Evolutionary conservation across 2,329 filamentous ascomycete species (phyloP).

Genomic region (Coleophoma eucalyptorum): DNA sequence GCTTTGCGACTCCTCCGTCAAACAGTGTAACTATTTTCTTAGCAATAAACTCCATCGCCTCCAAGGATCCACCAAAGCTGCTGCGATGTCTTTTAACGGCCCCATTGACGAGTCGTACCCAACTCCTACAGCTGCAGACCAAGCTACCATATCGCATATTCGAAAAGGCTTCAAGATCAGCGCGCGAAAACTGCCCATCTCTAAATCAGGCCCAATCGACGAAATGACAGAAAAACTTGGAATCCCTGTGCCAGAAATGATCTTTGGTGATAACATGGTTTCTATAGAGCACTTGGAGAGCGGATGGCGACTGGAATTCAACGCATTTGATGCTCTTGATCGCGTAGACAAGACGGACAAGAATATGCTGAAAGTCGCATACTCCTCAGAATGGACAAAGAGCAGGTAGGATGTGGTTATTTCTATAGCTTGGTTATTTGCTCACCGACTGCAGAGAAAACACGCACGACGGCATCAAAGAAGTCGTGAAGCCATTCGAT

Average conservation of each 20-base stretch:
- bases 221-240: constrained; percentile 73
- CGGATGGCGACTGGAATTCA: constrained; percentile 79
- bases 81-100: constrained; percentile 26
- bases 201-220: constrained; percentile 88
- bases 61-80: too few species aligned
- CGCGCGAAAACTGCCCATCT: constrained; percentile 89
- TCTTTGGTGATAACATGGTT: constrained; percentile 93
- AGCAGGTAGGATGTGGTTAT: constrained; percentile 25
- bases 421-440: neutral
- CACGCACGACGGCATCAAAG: constrained; percentile 80
- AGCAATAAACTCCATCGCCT: too few species aligned
- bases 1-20: too few species aligned
- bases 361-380: constrained; percentile 88
- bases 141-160: constrained; percentile 51
- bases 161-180: constrained; percentile 70
- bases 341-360: constrained; percentile 89
- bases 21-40: too few species aligned
- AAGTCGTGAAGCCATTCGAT: constrained; percentile 94
- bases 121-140: constrained; percentile 41
- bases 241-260: constrained; percentile 96
- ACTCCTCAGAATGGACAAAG: constrained; percentile 79
- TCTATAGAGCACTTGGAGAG: constrained; percentile 67
- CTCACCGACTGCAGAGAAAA: constrained; percentile 57
- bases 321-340: constrained; percentile 83
- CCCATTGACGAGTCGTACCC: constrained; percentile 50